A percentile compares a stretch with the other conserved stretches of the same genome.
Evolutionary conservation across 108 stramenopile genomes (phyloP).

Genomic region (Skeletonema tropicum): DNA sequence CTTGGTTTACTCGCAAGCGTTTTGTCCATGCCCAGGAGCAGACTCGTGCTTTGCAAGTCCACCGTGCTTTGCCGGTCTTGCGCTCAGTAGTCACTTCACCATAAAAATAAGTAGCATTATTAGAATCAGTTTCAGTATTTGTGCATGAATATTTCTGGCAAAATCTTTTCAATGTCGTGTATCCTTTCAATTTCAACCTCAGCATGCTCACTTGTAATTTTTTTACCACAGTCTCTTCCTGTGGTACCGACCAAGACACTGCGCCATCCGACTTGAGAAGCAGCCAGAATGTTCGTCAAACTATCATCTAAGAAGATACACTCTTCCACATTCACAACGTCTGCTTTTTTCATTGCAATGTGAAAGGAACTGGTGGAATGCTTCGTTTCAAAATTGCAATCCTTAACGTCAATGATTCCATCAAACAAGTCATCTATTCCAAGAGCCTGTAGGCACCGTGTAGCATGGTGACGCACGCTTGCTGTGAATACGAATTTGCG

Average conservation of each 20-base stretch:
- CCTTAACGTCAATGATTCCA: constrained; percentile 59
- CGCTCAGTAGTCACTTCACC: too few species aligned
- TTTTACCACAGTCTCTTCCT: constrained; percentile 55
- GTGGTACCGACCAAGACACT: constrained; percentile 58
- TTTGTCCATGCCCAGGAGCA: too few species aligned
- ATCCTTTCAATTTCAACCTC: constrained; percentile 65
- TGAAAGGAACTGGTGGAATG: constrained; percentile 58
- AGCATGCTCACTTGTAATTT: constrained; percentile 56
- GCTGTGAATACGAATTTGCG: constrained; percentile 75
- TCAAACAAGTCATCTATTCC: constrained; percentile 66
- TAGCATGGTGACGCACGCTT: constrained; percentile 59
- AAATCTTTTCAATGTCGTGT: constrained; percentile 51
- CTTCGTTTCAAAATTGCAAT: constrained; percentile 67
- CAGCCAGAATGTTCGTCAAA: constrained; percentile 55
- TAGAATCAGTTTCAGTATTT: not conserved
- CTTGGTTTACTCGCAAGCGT: too few species aligned
- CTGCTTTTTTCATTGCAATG: constrained; percentile 65
- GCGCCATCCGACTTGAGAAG: constrained; percentile 62
- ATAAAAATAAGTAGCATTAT: too few species aligned
- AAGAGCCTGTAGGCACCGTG: constrained; percentile 57
- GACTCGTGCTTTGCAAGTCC: too few species aligned
- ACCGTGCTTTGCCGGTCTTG: too few species aligned
- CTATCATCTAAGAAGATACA: constrained; percentile 73
- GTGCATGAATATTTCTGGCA: constrained; percentile 56
- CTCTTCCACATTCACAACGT: constrained; percentile 45